These are phyloP conservation scores for Phytophthora aleatoria DNA, from an alignment of 352 stramenopile species.

Conservation along the genomic window DNA sequence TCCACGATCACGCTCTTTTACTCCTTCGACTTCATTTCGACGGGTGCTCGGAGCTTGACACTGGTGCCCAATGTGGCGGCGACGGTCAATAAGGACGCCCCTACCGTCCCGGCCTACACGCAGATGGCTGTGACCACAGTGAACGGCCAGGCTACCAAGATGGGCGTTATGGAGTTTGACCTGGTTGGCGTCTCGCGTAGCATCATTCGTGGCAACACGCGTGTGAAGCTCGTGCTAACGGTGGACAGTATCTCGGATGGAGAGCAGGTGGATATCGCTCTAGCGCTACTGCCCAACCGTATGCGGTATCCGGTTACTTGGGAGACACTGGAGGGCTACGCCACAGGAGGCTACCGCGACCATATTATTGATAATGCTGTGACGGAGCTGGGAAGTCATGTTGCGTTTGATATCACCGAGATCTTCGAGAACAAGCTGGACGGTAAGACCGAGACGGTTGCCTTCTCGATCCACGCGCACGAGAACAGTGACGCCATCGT, in stretches of 20 bases:
- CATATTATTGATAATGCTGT: slow-evolving; percentile 59
- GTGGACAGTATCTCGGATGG: slow-evolving; percentile 58
- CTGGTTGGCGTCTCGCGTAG: slow-evolving; percentile 67
- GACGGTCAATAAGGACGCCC: slow-evolving; percentile 54
- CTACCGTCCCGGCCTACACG: slow-evolving; percentile 56
- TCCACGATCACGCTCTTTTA: slow-evolving; percentile 70
- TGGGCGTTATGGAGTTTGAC: slow-evolving; percentile 77
- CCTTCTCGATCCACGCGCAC: slow-evolving; percentile 65
- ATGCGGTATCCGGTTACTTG: slow-evolving; percentile 72
- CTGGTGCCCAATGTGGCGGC: slow-evolving; percentile 67
- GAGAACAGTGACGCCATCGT: slow-evolving; percentile 58
- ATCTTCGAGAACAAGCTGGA: slow-evolving; percentile 60
- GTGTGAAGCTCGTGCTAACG: slow-evolving; percentile 72
- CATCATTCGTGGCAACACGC: slow-evolving; percentile 65
- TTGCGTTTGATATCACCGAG: slow-evolving; percentile 85
- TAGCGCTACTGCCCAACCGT: slow-evolving; percentile 46
- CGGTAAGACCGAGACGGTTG: slow-evolving; percentile 46
- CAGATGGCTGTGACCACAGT: slow-evolving; percentile 56
- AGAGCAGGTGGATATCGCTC: slow-evolving; percentile 52
- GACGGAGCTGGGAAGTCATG: slow-evolving; percentile 60
- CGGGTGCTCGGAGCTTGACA: slow-evolving; percentile 49
- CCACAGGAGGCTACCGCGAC: slow-evolving; percentile 43
- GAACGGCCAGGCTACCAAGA: slow-evolving; percentile 49
- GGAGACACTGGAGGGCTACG: slow-evolving; percentile 54
- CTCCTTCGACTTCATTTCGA: slow-evolving; percentile 84